Base-by-base conservation (phyloP, 1,284 basidiomycete species). In the Moesziomyces parantarcticus region DNA sequence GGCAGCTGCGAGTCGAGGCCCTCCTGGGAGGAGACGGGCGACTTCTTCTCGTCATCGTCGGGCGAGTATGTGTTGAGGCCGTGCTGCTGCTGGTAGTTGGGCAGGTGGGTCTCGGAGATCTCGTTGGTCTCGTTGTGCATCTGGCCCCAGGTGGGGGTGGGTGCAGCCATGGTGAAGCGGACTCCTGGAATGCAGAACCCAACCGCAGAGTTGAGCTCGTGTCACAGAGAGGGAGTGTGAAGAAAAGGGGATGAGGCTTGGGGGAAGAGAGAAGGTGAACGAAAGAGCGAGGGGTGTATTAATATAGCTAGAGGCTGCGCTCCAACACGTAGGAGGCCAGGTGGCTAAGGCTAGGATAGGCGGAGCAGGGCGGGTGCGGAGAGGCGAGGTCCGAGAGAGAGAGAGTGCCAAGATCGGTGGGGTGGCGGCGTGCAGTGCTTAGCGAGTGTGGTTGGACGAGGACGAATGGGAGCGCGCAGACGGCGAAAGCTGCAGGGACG, bases 61-160 rank as follows among this genome's bases (percentile, higher is more conserved):
- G 48, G 47, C 13, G 57, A 25, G 42, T 51, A 20, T 23, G 52
- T 52, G 32, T 34, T 41, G 18, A 72, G 58, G 20, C 69, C 69
- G 61, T 68, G 63, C 32, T 58, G 22, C 34, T 66, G 54, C 25
- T 50, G 54, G 49, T 73, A 73, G 51, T 68, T 61, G n/a, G 70
- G 70, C 5, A 23, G 13, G 50, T 67, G 61, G 16, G 65, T 64
- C 48, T 73, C 61, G 48, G 58, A 16, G 65, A 73, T 73, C 61
- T 73, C 70, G 61, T 55, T 73, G 64, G 69, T 48, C 64, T 73
- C 64, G 60, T 64, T 73, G 60, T 67, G 55, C 40, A 73, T 40
- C 55, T 64, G 69, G 26, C 60, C 69, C 59, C 64, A 67, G 22
- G 69, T 63, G 29, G 69, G 69, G 40, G 60, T 64, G 45, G 69